Evolutionary conservation across 805 yeast species (phyloP), one percentile per base, ranked within the genome.

Genomic region (Candida verbasci): DNA sequence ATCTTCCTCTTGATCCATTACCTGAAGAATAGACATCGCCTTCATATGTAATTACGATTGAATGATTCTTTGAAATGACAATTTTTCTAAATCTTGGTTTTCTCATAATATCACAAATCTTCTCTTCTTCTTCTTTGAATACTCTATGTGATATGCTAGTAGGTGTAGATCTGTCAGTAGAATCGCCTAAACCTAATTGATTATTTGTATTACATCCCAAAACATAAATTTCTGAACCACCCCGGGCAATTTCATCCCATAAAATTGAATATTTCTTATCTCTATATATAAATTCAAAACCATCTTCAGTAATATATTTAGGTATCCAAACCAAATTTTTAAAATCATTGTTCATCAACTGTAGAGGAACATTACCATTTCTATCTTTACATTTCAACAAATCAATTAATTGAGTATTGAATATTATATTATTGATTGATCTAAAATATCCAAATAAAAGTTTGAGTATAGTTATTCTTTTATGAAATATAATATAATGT

Each of bases 331-430:
- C 53, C 26, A 74, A 50, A 31, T 66, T 67, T 39, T 69, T 61
- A 32, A 58, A 51, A 39, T 75, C 75, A 39, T 70, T 63, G 31
- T 65, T 67, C 24, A 80, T 61, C 2, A 86, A 56, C 49, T 86
- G 93, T 41, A 86, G 58, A 0, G 96, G 95, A 0, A 89, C 80
- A 16, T 70, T 58, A 1, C 82, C 81, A 49, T 75, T 80, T 26
- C 88, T 65, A 58, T 88, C 97, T 46, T 79, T 80, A 20, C 74
- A 61, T 26, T 70, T 68, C 22, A 81, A 52, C 14, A 39, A 25
- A 9, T 39, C 42, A 16, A 39, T 31, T 24, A 39, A 24, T 10
- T 38, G 25, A 17, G 29, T 35, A 17, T 30, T 35, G 15, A 26
- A 24, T 10, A 33, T 25, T 25, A 33, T 12, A 34, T 28, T 38